These are phyloP conservation scores for Phaeotremella fagi DNA, from an alignment of 768 basidiomycete genomes.

Conservation along the genomic window DNA sequence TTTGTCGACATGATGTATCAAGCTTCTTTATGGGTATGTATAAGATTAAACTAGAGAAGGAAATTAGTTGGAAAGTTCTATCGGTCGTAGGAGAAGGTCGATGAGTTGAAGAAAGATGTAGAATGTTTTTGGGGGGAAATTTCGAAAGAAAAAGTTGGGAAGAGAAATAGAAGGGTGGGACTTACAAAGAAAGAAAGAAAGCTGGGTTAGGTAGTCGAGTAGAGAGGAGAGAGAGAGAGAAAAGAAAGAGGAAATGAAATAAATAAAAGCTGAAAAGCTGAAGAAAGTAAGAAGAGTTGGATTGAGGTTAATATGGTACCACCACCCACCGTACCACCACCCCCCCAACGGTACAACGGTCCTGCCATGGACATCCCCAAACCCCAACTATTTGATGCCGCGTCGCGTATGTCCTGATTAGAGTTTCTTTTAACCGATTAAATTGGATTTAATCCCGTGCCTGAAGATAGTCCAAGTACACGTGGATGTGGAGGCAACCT, in stretches of 20 bases:
- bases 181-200: neutral
- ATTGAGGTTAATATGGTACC: no score
- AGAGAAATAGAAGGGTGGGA: neutral
- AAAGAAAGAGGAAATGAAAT: neutral
- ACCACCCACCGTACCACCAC: neutral
- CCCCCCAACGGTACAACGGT: neutral
- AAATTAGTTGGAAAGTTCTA: no score
- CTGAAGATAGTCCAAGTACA: no score
- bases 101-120: neutral
- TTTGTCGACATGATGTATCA: slow-evolving; percentile 45
- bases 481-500: no score
- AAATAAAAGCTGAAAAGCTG: slow-evolving; percentile 6
- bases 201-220: neutral
- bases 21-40: slow-evolving; percentile 5
- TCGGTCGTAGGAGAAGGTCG: no score
- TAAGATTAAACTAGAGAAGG: neutral
- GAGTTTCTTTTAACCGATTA: no score
- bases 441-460: no score
- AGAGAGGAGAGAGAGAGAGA: slow-evolving; percentile 2
- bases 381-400: neutral
- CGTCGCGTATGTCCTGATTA: no score
- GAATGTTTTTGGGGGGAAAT: neutral
- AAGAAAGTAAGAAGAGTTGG: no score
- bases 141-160: neutral
- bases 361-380: no score